Conservation (phyloP, 208 protist genomes). For the Trypanosoma melophagium region DNA sequence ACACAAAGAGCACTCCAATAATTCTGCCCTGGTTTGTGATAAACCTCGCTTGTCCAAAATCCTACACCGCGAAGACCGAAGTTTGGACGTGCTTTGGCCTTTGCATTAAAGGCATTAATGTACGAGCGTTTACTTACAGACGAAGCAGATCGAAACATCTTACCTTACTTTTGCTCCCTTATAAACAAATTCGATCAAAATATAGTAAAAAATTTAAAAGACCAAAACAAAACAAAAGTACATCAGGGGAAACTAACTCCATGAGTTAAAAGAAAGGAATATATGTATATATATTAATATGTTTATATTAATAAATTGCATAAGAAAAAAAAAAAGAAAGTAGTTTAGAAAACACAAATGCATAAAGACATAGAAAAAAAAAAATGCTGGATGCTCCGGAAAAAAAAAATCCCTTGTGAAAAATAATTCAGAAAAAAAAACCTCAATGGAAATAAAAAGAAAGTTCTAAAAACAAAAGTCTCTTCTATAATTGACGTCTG, state of each 20-base stretch:
- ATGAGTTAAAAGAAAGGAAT: not conserved
- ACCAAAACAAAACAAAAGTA: not conserved
- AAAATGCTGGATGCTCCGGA: not conserved
- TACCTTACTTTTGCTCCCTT: not conserved
- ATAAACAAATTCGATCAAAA: not conserved
- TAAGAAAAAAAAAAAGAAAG: too few relatives aligned
- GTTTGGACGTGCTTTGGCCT: slow-evolving; percentile 87
- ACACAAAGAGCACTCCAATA: slow-evolving; percentile 74
- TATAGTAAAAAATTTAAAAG: slow-evolving; percentile 11
- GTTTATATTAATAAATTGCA: not conserved
- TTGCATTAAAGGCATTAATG: slow-evolving; percentile 82
- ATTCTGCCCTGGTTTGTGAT: slow-evolving; percentile 77
- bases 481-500: slow-evolving; percentile 15
- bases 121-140: slow-evolving; percentile 71
- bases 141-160: slow-evolving; percentile 72
- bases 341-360: too few relatives aligned
- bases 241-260: not conserved
- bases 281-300: not conserved
- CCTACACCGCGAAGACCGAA: slow-evolving; percentile 84
- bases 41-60: slow-evolving; percentile 79
- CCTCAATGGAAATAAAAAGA: not conserved
- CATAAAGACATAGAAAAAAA: not conserved
- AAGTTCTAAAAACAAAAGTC: slow-evolving; percentile 2
- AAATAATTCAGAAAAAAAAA: slow-evolving; percentile 6
- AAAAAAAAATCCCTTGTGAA: not conserved